Conservation (phyloP, 164 flowering plant genomes). For the Macadamia integrifolia region DNA sequence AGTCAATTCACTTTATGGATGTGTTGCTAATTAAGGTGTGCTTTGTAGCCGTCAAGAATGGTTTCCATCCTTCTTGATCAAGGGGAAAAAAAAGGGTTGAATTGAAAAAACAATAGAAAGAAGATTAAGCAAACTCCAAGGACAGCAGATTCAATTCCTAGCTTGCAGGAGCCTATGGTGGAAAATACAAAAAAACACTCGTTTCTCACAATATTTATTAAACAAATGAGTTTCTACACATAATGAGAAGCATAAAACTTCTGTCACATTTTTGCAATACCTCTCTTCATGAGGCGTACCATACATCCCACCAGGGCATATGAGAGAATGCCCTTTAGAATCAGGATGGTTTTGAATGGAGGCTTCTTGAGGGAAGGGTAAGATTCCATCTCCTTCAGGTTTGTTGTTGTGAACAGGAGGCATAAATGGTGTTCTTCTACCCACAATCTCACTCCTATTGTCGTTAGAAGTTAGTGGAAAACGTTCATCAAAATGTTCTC, state of each 20-base stretch:
- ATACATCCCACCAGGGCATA: slow-evolving; percentile 21
- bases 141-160: background rate
- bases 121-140: background rate
- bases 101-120: too few relatives aligned
- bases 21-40: too few relatives aligned
- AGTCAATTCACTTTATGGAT: too few relatives aligned
- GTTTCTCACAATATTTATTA: background rate
- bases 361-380: slow-evolving; percentile 36
- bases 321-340: slow-evolving; percentile 33
- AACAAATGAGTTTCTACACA: background rate
- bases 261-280: slow-evolving; percentile 25
- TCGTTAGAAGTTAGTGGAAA: slow-evolving; percentile 29
- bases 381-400: slow-evolving; percentile 36
- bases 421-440: slow-evolving; percentile 27
- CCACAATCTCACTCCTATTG: slow-evolving; percentile 36
- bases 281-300: slow-evolving; percentile 39
- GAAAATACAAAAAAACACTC: background rate
- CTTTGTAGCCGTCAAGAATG: too few relatives aligned
- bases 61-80: too few relatives aligned
- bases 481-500: slow-evolving; percentile 32
- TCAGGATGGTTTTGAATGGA: slow-evolving; percentile 26
- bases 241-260: background rate
- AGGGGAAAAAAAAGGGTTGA: too few relatives aligned
- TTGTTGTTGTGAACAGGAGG: slow-evolving; percentile 24
- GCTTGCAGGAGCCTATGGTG: background rate